Conservation (phyloP, 768 basidiomycete species). For the Cystofilobasidium ferigula region DNA sequence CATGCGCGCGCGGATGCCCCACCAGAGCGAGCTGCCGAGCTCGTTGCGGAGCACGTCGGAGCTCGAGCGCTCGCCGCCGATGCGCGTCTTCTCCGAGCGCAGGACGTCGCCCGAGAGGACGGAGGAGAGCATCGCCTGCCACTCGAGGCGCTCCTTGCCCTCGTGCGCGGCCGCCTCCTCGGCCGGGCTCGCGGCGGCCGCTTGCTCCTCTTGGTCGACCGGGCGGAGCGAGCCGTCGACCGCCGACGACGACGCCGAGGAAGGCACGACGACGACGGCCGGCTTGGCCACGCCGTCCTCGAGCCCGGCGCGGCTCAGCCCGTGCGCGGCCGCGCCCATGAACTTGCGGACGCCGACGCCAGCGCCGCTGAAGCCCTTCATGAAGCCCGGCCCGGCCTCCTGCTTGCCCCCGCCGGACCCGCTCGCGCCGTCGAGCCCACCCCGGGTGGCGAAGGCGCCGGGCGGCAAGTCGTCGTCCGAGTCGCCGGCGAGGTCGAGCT, state of each 20-base stretch:
- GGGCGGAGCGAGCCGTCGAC: not conserved
- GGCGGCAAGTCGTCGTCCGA: constrained; percentile 19
- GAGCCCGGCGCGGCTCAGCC: not conserved
- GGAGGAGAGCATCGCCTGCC: constrained; percentile 90
- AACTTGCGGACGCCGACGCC: constrained; percentile 17
- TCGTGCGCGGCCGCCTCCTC: constrained; percentile 11
- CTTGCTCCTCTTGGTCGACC: not conserved
- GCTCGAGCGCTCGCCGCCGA: constrained; percentile 66
- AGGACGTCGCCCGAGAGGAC: constrained; percentile 90
- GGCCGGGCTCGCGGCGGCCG: not conserved
- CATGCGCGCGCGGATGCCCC: constrained; percentile 77
- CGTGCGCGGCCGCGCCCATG: constrained; percentile 11
- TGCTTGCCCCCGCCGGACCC: not conserved
- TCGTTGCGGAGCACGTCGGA: constrained; percentile 39
- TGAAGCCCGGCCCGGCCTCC: constrained; percentile 12
- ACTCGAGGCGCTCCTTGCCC: constrained; percentile 52
- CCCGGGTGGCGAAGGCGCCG: not conserved
- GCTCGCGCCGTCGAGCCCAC: not conserved
- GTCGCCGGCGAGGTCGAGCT: constrained; percentile 15
- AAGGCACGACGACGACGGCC: not conserved
- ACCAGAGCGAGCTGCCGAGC: constrained; percentile 52
- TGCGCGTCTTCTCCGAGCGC: constrained; percentile 85
- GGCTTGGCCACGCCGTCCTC: not conserved
- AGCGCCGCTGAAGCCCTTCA: constrained; percentile 22
- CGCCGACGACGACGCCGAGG: constrained; percentile 1